Conservation (phyloP, 352 stramenopile species). For the Paralagenidium karlingii region DNA sequence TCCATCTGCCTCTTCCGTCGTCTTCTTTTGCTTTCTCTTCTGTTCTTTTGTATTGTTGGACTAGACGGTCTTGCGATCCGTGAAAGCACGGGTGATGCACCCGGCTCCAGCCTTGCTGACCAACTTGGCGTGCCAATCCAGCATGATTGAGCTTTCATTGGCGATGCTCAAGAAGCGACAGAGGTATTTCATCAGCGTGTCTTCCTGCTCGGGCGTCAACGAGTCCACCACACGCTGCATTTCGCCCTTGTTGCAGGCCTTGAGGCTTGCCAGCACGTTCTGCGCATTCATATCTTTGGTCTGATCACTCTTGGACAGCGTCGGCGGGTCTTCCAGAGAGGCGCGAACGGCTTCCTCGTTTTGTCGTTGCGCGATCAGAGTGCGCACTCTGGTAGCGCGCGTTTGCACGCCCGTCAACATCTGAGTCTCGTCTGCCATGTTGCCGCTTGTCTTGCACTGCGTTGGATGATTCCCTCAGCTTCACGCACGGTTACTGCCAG, state of each 20-base stretch:
- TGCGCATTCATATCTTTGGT: conserved; percentile 71
- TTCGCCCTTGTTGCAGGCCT: conserved; percentile 80
- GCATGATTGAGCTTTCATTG: conserved; percentile 62
- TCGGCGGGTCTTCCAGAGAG: conserved; percentile 59
- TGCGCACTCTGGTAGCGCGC: conserved; percentile 49
- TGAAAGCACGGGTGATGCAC: conserved; percentile 82
- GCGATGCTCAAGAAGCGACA: conserved; percentile 63
- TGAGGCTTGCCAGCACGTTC: conserved; percentile 54
- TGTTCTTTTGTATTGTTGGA: background rate
- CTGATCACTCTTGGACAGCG: conserved; percentile 43
- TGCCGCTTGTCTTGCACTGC: no score
- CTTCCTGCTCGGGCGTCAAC: conserved; percentile 49
- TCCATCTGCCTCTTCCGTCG: no score
- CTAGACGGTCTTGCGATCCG: conserved; percentile 82
- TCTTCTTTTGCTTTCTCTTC: no score
- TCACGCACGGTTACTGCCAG: no score
- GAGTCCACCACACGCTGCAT: conserved; percentile 73
- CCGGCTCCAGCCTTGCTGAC: conserved; percentile 70
- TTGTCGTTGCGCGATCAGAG: conserved; percentile 58
- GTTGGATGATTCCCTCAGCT: no score
- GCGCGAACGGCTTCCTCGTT: conserved; percentile 67
- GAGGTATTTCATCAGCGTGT: conserved; percentile 85
- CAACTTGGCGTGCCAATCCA: conserved; percentile 85
- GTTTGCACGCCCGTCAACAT: conserved; percentile 39
- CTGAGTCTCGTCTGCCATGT: conserved; percentile 43